Evolutionary conservation across 106 monocot species (phyloP).

Genomic region (Xerophyta viscosa): DNA sequence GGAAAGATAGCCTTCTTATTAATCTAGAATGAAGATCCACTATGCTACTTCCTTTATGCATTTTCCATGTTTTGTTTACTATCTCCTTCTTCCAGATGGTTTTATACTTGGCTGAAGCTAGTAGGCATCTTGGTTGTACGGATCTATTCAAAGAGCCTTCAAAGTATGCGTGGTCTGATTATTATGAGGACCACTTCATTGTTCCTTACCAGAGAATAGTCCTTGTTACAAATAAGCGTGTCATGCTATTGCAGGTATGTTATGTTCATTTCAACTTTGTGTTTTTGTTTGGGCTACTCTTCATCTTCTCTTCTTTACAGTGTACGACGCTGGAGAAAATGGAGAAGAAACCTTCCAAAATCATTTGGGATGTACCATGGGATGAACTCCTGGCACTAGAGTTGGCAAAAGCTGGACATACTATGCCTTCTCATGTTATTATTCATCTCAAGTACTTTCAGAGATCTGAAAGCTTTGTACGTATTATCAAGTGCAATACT

Average conservation of each 20-base stretch:
- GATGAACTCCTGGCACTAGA: slow-evolving; percentile 81
- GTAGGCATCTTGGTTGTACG: slow-evolving; percentile 83
- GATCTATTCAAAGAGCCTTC: slow-evolving; percentile 98
- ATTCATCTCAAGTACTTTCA: slow-evolving; percentile 87
- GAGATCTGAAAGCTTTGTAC: slow-evolving; percentile 68
- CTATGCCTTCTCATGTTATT: slow-evolving; percentile 75
- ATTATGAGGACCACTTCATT: slow-evolving; percentile 86
- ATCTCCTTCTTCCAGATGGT: slow-evolving; percentile 59
- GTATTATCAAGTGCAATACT: slow-evolving; percentile 65
- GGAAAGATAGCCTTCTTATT: no score
- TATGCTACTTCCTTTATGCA: no score
- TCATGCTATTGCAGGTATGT: slow-evolving; percentile 82
- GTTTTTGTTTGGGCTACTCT: slow-evolving; percentile 3
- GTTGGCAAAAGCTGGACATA: slow-evolving; percentile 77
- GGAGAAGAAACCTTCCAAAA: slow-evolving; percentile 86
- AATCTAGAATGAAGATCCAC: no score
- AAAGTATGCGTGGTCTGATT: slow-evolving; percentile 98
- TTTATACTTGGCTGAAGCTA: slow-evolving; percentile 93
- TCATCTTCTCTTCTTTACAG: slow-evolving; percentile 21
- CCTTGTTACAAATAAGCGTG: slow-evolving; percentile 79
- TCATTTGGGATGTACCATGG: slow-evolving; percentile 92
- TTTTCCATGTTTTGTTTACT: background rate
- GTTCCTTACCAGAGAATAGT: slow-evolving; percentile 74
- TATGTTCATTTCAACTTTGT: background rate
- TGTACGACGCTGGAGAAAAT: slow-evolving; percentile 57